Percentiles rank a stretch among this genome's conserved stretches.
phyloP scores from a whole-genome alignment of 208 protist genomes.

The Strigomonas culicis region DNA sequence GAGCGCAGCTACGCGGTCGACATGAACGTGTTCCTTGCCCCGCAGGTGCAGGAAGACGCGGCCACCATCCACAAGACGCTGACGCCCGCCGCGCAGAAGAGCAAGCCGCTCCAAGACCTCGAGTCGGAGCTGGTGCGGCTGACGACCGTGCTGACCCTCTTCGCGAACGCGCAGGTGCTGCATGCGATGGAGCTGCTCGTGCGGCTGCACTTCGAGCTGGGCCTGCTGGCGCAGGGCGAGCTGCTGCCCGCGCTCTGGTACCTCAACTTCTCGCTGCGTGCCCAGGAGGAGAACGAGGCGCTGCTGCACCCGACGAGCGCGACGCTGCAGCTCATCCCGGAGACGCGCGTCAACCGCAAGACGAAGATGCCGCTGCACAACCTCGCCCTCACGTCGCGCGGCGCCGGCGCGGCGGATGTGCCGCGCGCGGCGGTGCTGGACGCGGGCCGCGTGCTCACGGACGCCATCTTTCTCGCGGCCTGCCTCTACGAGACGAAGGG shows the following conservation, averaged over 20 bases:
- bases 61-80: not conserved
- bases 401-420: constrained; percentile 28
- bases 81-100: not conserved
- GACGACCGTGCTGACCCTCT: constrained; percentile 62
- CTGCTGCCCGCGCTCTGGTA: constrained; percentile 76
- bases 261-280: constrained; percentile 62
- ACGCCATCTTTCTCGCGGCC: constrained; percentile 61
- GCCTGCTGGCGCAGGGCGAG: constrained; percentile 73
- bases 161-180: constrained; percentile 63
- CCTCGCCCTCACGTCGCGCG: constrained; percentile 69
- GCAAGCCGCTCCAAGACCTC: constrained; percentile 21
- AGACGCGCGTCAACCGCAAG: constrained; percentile 76
- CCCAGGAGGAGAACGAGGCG: constrained; percentile 67
- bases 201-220: constrained; percentile 64
- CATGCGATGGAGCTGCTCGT: constrained; percentile 71
- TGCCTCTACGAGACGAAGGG: constrained; percentile 73
- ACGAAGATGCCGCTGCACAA: constrained; percentile 76
- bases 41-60: constrained; percentile 5
- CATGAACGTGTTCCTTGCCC: constrained; percentile 66
- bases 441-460: constrained; percentile 52
- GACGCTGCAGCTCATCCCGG: constrained; percentile 50
- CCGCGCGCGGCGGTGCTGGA: constrained; percentile 45
- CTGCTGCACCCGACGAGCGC: constrained; percentile 22
- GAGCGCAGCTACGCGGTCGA: constrained; percentile 70
- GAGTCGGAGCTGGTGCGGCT: constrained; percentile 46